phyloP scores from a whole-genome alignment of 2,329 filamentous ascomycete genomes.

The Trichoderma sp. region DNA sequence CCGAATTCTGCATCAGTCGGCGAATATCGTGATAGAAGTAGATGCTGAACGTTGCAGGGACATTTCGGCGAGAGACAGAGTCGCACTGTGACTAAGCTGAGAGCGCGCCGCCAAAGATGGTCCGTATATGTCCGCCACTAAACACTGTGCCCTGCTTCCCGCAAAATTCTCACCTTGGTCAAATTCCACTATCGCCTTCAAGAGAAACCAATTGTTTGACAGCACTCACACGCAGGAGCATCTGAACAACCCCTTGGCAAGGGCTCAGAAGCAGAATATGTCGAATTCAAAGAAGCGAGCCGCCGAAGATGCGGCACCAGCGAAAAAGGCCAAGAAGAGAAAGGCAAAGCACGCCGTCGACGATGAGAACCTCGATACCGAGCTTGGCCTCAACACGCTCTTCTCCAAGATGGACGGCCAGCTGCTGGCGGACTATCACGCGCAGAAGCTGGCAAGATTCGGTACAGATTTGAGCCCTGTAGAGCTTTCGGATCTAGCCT shows the following conservation, averaged over 20 bases:
- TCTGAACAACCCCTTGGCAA: not conserved
- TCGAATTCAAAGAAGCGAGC: constrained; percentile 58
- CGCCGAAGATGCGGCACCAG: constrained; percentile 49
- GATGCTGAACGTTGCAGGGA: too few species aligned
- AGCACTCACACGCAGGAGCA: not conserved
- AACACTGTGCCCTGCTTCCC: constrained; percentile 3
- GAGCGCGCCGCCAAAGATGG: too few species aligned
- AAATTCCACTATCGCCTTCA: constrained; percentile 2
- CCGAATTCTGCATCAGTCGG: too few species aligned
- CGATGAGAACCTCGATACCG: constrained; percentile 63
- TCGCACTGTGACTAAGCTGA: not conserved
- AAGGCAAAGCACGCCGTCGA: constrained; percentile 57
- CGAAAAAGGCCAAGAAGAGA: constrained; percentile 56
- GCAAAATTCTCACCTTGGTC: constrained; percentile 27
- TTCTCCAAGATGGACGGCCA: constrained; percentile 82
- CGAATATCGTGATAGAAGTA: too few species aligned
- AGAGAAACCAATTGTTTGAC: not conserved
- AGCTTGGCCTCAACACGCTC: constrained; percentile 75
- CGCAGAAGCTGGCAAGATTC: constrained; percentile 75
- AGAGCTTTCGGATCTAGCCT: constrained; percentile 79
- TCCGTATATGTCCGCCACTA: not conserved
- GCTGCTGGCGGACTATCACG: constrained; percentile 82
- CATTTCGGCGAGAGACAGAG: constrained; percentile 15
- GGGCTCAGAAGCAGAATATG: constrained; percentile 35
- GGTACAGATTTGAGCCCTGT: constrained; percentile 79